Conservation (phyloP, 2,329 filamentous ascomycete genomes). For the Ceratocystiopsis sp. region DNA sequence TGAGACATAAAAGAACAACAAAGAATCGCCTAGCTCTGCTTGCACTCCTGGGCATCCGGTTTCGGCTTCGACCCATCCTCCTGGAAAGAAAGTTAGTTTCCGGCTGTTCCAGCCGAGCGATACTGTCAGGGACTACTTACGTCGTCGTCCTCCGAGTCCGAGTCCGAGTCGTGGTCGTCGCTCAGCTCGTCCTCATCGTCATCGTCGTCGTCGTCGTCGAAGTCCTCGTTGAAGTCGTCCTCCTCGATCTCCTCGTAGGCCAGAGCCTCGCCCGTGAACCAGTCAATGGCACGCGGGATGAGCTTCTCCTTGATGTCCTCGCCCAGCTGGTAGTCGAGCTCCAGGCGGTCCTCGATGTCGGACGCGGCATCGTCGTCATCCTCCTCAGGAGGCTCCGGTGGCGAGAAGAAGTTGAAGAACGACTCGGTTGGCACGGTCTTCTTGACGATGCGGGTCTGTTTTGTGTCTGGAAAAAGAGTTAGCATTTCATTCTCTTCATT, state of each 20-base stretch:
- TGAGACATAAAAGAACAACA: not conserved
- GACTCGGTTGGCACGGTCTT: conserved; percentile 97
- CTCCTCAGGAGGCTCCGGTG: conserved; percentile 69
- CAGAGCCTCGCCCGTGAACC: conserved; percentile 97
- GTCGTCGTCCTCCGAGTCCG: conserved; percentile 52
- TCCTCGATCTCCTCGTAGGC: conserved; percentile 85
- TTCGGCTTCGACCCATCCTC: conserved; percentile 80
- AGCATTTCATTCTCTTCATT: not conserved
- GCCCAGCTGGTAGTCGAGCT: conserved; percentile 95
- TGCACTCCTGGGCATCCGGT: conserved; percentile 89
- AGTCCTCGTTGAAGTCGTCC: conserved; percentile 67
- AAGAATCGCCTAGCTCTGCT: conserved; percentile 54
- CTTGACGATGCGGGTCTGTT: conserved; percentile 97
- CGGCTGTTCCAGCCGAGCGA: too few relatives aligned
- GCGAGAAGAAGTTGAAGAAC: conserved; percentile 98
- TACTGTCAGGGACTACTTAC: conserved; percentile 24
- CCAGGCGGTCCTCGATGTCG: conserved; percentile 93
- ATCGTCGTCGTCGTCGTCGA: conserved; percentile 83
- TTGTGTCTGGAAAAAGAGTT: conserved; percentile 61
- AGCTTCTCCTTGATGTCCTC: conserved; percentile 99
- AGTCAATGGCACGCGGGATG: conserved; percentile 94
- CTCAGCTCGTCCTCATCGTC: conserved; percentile 77
- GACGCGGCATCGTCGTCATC: conserved; percentile 58
- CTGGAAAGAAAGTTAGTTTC: conserved; percentile 24
- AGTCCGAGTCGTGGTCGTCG: conserved; percentile 67